Evolutionary conservation across 192 early-diverging fungal genomes (phyloP).

Genomic region (Kickxella alabastrina): DNA sequence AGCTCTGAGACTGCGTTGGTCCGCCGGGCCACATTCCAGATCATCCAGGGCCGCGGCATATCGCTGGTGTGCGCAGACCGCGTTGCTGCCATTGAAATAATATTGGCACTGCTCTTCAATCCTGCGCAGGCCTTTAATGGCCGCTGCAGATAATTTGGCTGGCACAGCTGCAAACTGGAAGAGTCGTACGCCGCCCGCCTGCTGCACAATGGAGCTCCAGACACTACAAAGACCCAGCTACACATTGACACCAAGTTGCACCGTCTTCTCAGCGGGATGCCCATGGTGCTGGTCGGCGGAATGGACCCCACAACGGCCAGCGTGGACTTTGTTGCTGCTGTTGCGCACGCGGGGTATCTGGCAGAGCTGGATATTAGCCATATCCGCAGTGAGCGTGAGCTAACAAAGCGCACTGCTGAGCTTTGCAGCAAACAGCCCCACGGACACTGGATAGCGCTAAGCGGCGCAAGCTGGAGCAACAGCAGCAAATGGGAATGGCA

Average conservation of each 20-base stretch:
- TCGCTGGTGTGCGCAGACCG: slow-evolving; percentile 23
- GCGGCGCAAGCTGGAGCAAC: slow-evolving; percentile 73
- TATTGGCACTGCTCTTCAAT: too few relatives aligned
- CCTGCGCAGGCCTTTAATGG: too few relatives aligned
- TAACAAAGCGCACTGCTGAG: slow-evolving; percentile 65
- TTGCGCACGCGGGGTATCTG: slow-evolving; percentile 85
- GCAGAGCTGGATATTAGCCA: slow-evolving; percentile 87
- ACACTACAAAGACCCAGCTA: too few relatives aligned
- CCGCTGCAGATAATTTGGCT: too few relatives aligned
- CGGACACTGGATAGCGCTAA: slow-evolving; percentile 84
- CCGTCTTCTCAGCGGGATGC: slow-evolving; percentile 43
- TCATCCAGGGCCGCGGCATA: slow-evolving; percentile 84
- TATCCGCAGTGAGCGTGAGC: slow-evolving; percentile 64
- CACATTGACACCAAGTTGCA: too few relatives aligned
- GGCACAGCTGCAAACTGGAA: too few relatives aligned
- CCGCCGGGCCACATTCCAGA: slow-evolving; percentile 60
- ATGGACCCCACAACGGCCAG: slow-evolving; percentile 84
- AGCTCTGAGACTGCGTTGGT: slow-evolving; percentile 24
- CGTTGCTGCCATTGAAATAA: neutral
- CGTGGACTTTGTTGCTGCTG: slow-evolving; percentile 76
- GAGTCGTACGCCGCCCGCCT: too few relatives aligned
- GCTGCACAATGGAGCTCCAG: too few relatives aligned
- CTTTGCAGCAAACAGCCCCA: slow-evolving; percentile 67
- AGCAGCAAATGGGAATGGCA: slow-evolving; percentile 71
- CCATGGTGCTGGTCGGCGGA: slow-evolving; percentile 85